A percentile compares a stretch with the other conserved stretches of the same genome.
These are phyloP conservation scores for Phytophthora constricta DNA, from an alignment of 352 stramenopile species.

Conservation along the genomic window DNA sequence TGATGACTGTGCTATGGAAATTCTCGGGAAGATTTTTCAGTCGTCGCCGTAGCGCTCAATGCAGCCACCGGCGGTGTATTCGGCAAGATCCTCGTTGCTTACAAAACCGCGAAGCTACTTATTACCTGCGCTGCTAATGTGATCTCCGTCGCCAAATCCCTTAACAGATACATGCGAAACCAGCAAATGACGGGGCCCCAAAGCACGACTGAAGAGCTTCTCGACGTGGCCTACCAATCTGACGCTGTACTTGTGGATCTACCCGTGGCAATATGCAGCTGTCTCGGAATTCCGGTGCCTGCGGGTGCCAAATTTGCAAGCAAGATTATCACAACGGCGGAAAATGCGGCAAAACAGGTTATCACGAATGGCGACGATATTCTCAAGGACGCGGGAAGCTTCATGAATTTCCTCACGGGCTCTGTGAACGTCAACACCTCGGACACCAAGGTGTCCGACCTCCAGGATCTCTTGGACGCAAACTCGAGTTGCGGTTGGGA, in stretches of 20 bases:
- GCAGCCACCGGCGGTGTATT: conserved; percentile 38
- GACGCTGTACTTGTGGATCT: conserved; percentile 38
- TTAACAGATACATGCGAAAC: conserved; percentile 32
- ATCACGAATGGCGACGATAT: background rate
- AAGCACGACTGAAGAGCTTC: conserved; percentile 12
- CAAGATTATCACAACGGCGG: background rate
- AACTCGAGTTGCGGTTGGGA: background rate
- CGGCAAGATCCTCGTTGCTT: conserved; percentile 9
- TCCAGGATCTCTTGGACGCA: background rate
- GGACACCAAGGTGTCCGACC: background rate
- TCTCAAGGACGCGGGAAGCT: background rate
- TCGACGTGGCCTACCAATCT: conserved; percentile 16
- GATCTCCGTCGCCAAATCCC: conserved; percentile 6
- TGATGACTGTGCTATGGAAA: conserved; percentile 41
- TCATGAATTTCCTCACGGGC: background rate
- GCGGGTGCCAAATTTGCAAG: background rate
- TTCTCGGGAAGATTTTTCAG: conserved; percentile 35
- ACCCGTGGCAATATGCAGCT: background rate
- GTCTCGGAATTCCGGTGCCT: background rate
- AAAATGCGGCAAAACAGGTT: background rate
- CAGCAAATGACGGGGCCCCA: conserved; percentile 9
- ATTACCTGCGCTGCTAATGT: conserved; percentile 22
- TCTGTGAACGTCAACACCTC: background rate
- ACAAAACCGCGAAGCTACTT: conserved; percentile 14
- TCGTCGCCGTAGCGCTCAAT: conserved; percentile 41